phyloP scores from a whole-genome alignment of 2,329 filamentous ascomycete species.

The Parascedosporium putredinis region DNA sequence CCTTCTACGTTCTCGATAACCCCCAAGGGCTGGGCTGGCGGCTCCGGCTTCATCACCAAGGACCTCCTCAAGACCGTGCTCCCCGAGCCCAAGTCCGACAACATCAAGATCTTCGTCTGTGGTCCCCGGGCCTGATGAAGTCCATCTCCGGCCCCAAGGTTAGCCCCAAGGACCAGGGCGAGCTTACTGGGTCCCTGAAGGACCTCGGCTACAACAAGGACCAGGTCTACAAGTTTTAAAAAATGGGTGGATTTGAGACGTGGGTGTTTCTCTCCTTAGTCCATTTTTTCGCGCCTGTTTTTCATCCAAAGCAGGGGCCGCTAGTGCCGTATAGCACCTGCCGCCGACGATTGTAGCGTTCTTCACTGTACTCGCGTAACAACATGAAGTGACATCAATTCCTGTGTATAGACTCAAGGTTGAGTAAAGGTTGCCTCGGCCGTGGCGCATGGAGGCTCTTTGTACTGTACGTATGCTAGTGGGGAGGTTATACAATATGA shows the following conservation, averaged over 20 bases:
- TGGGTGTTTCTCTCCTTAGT: not conserved
- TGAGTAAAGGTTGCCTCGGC: no score
- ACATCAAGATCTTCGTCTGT: conserved; percentile 95
- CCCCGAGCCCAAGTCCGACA: conserved; percentile 80
- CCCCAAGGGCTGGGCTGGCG: conserved; percentile 64
- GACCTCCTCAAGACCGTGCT: conserved; percentile 90
- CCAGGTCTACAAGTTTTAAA: conserved; percentile 90
- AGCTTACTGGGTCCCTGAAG: conserved; percentile 70
- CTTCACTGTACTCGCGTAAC: no score
- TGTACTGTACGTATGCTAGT: no score
- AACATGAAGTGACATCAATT: no score
- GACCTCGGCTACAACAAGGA: conserved; percentile 62
- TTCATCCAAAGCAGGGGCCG: no score
- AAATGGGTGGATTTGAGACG: not conserved
- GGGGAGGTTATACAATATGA: no score
- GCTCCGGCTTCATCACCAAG: conserved; percentile 75
- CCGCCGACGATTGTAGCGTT: no score
- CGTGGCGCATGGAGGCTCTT: no score
- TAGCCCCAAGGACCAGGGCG: conserved; percentile 88
- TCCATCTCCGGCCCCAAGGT: conserved; percentile 82
- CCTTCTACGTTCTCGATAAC: conserved; percentile 88
- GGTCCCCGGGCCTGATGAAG: conserved; percentile 92
- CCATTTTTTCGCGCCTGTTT: not conserved
- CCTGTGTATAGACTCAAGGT: no score
- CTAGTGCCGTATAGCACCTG: no score